Evolutionary conservation across 441 rosid genomes (phyloP).

Genomic region (Eruca vesicaria): DNA sequence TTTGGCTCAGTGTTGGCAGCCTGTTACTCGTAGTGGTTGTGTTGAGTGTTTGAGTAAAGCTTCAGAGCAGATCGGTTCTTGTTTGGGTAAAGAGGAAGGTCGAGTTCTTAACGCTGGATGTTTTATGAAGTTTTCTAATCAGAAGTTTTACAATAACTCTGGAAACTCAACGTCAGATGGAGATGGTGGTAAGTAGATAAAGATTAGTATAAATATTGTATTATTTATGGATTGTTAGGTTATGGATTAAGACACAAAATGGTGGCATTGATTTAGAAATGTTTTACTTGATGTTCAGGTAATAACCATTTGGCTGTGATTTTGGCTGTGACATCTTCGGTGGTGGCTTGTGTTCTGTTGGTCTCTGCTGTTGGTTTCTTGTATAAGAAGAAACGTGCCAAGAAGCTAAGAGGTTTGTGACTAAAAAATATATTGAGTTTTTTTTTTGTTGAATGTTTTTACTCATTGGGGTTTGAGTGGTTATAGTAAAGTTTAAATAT

Average conservation of each 20-base stretch:
- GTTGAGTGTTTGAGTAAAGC: slow-evolving; percentile 58
- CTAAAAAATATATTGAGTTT: background rate
- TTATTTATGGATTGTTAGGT: background rate
- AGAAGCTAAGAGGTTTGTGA: slow-evolving; percentile 54
- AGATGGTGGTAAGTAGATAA: slow-evolving; percentile 40
- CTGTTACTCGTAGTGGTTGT: slow-evolving; percentile 50
- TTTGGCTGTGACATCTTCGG: slow-evolving; percentile 49
- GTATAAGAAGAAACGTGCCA: slow-evolving; percentile 37
- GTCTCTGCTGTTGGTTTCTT: slow-evolving; percentile 41
- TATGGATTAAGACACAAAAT: background rate
- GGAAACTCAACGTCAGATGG: slow-evolving; percentile 28
- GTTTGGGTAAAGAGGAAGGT: slow-evolving; percentile 63
- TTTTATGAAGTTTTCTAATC: slow-evolving; percentile 66
- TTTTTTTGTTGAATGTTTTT: background rate
- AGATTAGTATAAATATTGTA: background rate
- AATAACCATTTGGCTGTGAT: slow-evolving; percentile 43
- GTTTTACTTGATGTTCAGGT: slow-evolving; percentile 37
- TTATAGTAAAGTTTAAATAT: background rate
- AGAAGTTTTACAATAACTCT: slow-evolving; percentile 62
- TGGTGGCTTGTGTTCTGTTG: slow-evolving; percentile 49
- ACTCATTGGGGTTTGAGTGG: background rate
- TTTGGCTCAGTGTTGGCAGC: slow-evolving; percentile 89
- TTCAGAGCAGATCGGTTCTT: slow-evolving; percentile 41
- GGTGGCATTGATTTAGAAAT: background rate
- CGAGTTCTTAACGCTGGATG: slow-evolving; percentile 79